A percentile compares a stretch with the other conserved stretches of the same genome.
Conservation (phyloP, 768 basidiomycete species). For the Russula olivacea region DNA sequence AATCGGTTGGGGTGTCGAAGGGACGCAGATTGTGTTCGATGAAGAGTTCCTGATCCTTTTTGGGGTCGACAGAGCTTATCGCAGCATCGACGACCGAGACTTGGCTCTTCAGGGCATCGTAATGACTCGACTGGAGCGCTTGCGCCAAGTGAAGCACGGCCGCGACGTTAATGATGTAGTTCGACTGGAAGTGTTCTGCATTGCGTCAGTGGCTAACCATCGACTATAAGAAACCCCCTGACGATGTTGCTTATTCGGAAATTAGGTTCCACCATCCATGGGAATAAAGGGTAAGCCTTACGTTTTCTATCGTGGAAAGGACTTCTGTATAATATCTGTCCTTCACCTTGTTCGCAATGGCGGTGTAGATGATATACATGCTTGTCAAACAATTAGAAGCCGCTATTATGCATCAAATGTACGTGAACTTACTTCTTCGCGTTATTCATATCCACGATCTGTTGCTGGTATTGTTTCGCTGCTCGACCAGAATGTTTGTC, state of each 20-base stretch:
- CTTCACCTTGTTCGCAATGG: slow-evolving; percentile 63
- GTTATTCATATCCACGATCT: slow-evolving; percentile 69
- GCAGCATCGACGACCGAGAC: slow-evolving; percentile 43
- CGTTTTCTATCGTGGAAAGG: slow-evolving; percentile 65
- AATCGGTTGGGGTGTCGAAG: slow-evolving; percentile 60
- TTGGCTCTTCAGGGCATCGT: slow-evolving; percentile 51
- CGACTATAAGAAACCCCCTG: slow-evolving; percentile 26
- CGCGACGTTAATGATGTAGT: slow-evolving; percentile 51
- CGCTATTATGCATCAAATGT: slow-evolving; percentile 2
- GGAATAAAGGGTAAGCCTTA: slow-evolving; percentile 35
- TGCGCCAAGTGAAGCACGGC: slow-evolving; percentile 55
- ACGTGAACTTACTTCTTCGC: slow-evolving; percentile 61
- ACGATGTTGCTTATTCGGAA: slow-evolving; percentile 60
- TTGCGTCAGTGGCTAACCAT: slow-evolving; percentile 13
- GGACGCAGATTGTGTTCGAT: slow-evolving; percentile 63
- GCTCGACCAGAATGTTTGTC: slow-evolving; percentile 72
- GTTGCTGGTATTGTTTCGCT: slow-evolving; percentile 70
- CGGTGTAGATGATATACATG: slow-evolving; percentile 63
- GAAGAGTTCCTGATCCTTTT: slow-evolving; percentile 64
- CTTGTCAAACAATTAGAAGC: slow-evolving; percentile 34
- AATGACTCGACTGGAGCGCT: slow-evolving; percentile 50
- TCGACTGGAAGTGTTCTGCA: slow-evolving; percentile 64
- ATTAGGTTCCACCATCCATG: slow-evolving; percentile 7
- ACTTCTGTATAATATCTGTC: slow-evolving; percentile 65
- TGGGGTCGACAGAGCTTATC: slow-evolving; percentile 48